These are phyloP conservation scores for Microdochium nivale DNA, from an alignment of 2,329 filamentous ascomycete genomes.

Conservation along the genomic window DNA sequence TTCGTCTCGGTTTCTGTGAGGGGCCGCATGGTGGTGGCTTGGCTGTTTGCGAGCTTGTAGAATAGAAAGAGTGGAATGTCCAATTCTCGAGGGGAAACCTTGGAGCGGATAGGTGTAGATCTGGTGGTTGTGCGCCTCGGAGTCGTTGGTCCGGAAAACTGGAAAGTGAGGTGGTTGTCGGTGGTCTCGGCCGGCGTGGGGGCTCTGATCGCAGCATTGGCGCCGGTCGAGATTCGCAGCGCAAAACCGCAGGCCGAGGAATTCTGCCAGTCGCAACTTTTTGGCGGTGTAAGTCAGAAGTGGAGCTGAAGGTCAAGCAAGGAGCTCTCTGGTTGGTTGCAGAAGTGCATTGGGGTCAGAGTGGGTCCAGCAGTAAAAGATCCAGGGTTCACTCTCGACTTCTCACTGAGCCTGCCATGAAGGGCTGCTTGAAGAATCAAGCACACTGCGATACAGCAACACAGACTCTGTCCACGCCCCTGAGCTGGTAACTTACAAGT, in stretches of 20 bases:
- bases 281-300: constrained; percentile 11
- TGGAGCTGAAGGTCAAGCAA: neutral
- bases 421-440: neutral
- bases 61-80: neutral
- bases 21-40: constrained; percentile 6
- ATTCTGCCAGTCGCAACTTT: constrained; percentile 17
- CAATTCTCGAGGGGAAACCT: too few relatives aligned
- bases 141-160: neutral
- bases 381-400: neutral
- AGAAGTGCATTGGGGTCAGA: neutral
- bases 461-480: neutral
- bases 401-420: neutral
- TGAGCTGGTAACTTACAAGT: too few relatives aligned
- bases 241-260: constrained; percentile 4
- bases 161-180: neutral
- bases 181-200: constrained; percentile 5
- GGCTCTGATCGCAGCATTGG: neutral
- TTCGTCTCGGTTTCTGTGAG: constrained; percentile 49
- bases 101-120: too few relatives aligned
- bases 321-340: constrained; percentile 14
- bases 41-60: neutral
- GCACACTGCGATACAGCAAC: neutral
- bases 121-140: neutral
- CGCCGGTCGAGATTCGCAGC: neutral
- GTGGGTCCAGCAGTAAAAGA: constrained; percentile 5